Evolutionary conservation across 208 protist genomes (phyloP).

Genomic region (Trypanosoma theileri): DNA sequence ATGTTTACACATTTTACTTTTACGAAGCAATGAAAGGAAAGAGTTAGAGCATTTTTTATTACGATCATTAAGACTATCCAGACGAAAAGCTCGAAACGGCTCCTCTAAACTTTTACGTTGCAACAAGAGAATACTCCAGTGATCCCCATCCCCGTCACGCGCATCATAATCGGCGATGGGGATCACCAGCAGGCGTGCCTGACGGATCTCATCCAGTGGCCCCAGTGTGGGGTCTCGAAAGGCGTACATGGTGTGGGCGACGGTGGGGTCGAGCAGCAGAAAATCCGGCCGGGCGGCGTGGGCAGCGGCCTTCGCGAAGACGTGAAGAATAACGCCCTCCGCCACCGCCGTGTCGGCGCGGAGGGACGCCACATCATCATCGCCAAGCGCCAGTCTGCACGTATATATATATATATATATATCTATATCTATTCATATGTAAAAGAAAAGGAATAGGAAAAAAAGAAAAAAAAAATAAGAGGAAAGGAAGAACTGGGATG

Average conservation of each 20-base stretch:
- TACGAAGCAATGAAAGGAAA: conserved; percentile 14
- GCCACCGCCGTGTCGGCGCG: too few species aligned
- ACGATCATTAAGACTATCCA: conserved; percentile 14
- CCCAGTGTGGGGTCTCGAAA: conserved; percentile 17
- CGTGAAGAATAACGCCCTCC: conserved; percentile 12
- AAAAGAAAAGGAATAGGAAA: too few species aligned
- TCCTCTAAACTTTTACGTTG: conserved; percentile 4
- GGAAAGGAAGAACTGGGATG: too few species aligned
- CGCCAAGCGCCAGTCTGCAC: background rate
- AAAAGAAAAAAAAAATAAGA: too few species aligned
- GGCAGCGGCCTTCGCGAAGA: conserved; percentile 18
- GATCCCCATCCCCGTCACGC: background rate
- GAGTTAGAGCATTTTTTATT: conserved; percentile 1
- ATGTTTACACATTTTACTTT: background rate
- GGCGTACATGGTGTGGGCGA: conserved; percentile 18
- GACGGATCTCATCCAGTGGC: conserved; percentile 11
- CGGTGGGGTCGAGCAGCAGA: conserved; percentile 9
- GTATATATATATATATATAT: background rate
- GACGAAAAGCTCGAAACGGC: conserved; percentile 13
- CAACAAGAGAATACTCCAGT: conserved; percentile 19
- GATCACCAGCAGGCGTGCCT: conserved; percentile 6
- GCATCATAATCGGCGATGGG: conserved; percentile 22
- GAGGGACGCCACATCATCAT: conserved; percentile 5
- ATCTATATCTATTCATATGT: too few species aligned
- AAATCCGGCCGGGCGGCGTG: background rate